Conservation (phyloP, 2,329 filamentous ascomycete species). For the Cryphonectria nitschkei region DNA sequence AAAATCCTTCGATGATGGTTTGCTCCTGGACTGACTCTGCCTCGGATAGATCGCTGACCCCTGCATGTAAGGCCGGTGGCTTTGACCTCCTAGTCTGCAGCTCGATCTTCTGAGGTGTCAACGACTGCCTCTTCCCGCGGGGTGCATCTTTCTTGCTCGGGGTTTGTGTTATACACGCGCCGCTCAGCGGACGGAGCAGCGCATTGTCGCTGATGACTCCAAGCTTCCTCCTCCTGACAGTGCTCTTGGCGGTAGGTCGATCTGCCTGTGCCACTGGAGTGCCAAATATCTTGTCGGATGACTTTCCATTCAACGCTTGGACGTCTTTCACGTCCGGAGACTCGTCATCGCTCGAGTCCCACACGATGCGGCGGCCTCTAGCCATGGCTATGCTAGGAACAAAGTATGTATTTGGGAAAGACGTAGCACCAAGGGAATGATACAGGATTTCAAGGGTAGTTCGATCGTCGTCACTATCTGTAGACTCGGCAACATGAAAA, state of each 20-base stretch:
- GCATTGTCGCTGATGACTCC: slow-evolving; percentile 17
- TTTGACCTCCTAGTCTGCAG: slow-evolving; percentile 11
- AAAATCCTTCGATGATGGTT: slow-evolving; percentile 26
- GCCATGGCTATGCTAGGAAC: slow-evolving; percentile 10
- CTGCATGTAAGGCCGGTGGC: neutral
- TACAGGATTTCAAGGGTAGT: neutral
- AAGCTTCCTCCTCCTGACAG: slow-evolving; percentile 26
- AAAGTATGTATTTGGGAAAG: neutral
- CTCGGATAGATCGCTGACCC: slow-evolving; percentile 8
- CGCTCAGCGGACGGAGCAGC: slow-evolving; percentile 15
- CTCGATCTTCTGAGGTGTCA: slow-evolving; percentile 20
- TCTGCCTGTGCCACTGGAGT: slow-evolving; percentile 1
- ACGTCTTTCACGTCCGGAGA: slow-evolving; percentile 45
- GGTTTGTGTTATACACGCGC: neutral
- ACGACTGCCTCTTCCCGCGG: neutral
- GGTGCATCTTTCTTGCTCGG: slow-evolving; percentile 8
- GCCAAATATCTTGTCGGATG: neutral
- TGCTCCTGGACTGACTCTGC: slow-evolving; percentile 24
- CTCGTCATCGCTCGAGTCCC: slow-evolving; percentile 42
- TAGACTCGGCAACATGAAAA: neutral
- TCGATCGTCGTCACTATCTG: neutral
- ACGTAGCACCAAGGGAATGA: neutral
- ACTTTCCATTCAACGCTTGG: neutral
- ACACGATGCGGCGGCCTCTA: slow-evolving; percentile 28
- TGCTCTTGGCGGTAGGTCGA: slow-evolving; percentile 3